Conservation (phyloP, 805 yeast species). For the Candida pseudoglaebosa region DNA sequence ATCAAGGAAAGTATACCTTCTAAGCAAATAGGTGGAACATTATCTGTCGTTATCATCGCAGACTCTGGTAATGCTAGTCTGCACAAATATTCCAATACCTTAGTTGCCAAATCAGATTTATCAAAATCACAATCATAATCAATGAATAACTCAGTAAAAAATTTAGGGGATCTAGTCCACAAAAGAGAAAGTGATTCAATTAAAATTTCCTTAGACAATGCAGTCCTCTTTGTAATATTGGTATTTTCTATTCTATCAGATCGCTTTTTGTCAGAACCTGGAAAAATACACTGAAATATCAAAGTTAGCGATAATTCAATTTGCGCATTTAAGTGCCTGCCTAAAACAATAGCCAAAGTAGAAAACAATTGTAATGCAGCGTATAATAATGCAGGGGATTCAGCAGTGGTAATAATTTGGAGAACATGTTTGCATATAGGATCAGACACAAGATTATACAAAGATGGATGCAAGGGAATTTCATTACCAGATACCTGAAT, state of each 20-base stretch:
- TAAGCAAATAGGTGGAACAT: constrained; percentile 88
- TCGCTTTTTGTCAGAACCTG: constrained; percentile 20
- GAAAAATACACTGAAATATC: constrained; percentile 56
- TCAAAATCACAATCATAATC: constrained; percentile 90
- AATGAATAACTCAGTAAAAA: constrained; percentile 72
- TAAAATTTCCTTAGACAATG: constrained; percentile 67
- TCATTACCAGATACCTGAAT: constrained; percentile 75
- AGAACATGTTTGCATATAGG: constrained; percentile 82
- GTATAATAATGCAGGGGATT: constrained; percentile 68
- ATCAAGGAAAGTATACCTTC: constrained; percentile 79
- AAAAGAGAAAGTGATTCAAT: constrained; percentile 79
- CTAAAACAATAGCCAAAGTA: constrained; percentile 64
- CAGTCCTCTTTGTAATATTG: constrained; percentile 21
- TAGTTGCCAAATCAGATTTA: constrained; percentile 69
- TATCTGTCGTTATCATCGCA: constrained; percentile 72
- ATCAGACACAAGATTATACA: constrained; percentile 68
- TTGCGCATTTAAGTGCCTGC: constrained; percentile 68
- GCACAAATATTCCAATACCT: constrained; percentile 66
- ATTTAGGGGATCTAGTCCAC: constrained; percentile 76
- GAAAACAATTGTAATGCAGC: constrained; percentile 73
- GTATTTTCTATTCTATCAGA: constrained; percentile 17
- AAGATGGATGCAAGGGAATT: constrained; percentile 55
- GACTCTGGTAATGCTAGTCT: constrained; percentile 82
- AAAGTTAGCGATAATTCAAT: constrained; percentile 68
- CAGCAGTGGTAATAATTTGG: constrained; percentile 70